Conservation (phyloP, 2,329 filamentous ascomycete genomes). For the Aspergillus melleus region DNA sequence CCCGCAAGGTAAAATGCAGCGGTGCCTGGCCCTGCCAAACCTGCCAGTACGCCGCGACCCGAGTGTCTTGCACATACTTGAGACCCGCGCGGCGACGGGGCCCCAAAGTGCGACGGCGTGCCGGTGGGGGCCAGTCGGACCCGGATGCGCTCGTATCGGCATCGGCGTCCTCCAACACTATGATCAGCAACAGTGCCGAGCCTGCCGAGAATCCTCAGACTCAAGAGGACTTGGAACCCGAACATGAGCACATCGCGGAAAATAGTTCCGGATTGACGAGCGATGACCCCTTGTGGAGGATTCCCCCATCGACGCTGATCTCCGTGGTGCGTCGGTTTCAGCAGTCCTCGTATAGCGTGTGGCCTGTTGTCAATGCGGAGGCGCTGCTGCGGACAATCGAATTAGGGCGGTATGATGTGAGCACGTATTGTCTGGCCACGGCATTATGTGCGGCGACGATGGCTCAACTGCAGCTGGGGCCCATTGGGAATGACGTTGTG, state of each 20-base stretch:
- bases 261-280: neutral
- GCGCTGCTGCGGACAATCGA: conserved; percentile 17
- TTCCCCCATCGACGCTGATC: conserved; percentile 15
- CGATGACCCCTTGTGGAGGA: neutral
- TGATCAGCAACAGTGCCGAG: neutral
- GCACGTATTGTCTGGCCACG: conserved; percentile 20
- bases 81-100: conserved; percentile 28
- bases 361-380: conserved; percentile 28
- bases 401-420: neutral
- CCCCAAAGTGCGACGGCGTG: conserved; percentile 24
- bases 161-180: too few species aligned
- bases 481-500: conserved; percentile 11
- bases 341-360: conserved; percentile 29
- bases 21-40: conserved; percentile 31
- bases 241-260: neutral
- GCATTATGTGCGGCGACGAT: conserved; percentile 34
- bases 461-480: conserved; percentile 29
- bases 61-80: conserved; percentile 27
- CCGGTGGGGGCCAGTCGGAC: neutral
- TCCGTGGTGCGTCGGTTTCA: conserved; percentile 24
- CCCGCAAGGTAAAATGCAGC: conserved; percentile 32
- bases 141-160: neutral
- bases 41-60: conserved; percentile 22
- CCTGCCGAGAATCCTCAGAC: neutral
- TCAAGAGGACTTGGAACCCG: neutral